Evolutionary conservation across 768 basidiomycete species (phyloP).

Genomic region (Rhizopogon rudus): DNA sequence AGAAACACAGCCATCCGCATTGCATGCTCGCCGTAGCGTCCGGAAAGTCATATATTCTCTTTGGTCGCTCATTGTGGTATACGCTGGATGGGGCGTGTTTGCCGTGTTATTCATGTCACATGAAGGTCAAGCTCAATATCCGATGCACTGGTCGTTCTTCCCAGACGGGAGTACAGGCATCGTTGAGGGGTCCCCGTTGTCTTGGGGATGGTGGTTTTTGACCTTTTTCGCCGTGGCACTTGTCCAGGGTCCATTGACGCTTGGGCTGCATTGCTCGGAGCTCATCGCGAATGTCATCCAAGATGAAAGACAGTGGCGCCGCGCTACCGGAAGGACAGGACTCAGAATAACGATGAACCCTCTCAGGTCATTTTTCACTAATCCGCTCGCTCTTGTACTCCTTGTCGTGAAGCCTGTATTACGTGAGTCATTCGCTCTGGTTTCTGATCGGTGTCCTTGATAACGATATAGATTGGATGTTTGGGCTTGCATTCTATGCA

Average conservation of each 20-base stretch:
- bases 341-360: slow-evolving; percentile 15
- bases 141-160: too few species aligned
- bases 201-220: slow-evolving; percentile 18
- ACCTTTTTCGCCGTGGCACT: slow-evolving; percentile 21
- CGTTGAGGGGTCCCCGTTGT: slow-evolving; percentile 9
- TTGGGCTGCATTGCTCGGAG: slow-evolving; percentile 24
- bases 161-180: too few species aligned
- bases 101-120: slow-evolving; percentile 3
- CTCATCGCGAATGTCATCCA: slow-evolving; percentile 23
- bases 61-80: slow-evolving; percentile 16
- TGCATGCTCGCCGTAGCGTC: slow-evolving; percentile 2
- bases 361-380: slow-evolving; percentile 17
- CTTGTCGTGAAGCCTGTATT: slow-evolving; percentile 19
- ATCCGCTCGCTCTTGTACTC: slow-evolving; percentile 10
- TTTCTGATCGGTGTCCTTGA: background rate
- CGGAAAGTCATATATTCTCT: slow-evolving; percentile 11
- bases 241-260: slow-evolving; percentile 23
- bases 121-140: too few species aligned
- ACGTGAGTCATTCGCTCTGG: slow-evolving; percentile 12
- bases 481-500: slow-evolving; percentile 26
- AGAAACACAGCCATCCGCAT: slow-evolving; percentile 19
- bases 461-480: slow-evolving; percentile 23
- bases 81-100: slow-evolving; percentile 17
- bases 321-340: slow-evolving; percentile 13
- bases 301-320: slow-evolving; percentile 22